Base-by-base conservation (phyloP, 1,284 basidiomycete genomes). In the Heterobasidion occidentale region DNA sequence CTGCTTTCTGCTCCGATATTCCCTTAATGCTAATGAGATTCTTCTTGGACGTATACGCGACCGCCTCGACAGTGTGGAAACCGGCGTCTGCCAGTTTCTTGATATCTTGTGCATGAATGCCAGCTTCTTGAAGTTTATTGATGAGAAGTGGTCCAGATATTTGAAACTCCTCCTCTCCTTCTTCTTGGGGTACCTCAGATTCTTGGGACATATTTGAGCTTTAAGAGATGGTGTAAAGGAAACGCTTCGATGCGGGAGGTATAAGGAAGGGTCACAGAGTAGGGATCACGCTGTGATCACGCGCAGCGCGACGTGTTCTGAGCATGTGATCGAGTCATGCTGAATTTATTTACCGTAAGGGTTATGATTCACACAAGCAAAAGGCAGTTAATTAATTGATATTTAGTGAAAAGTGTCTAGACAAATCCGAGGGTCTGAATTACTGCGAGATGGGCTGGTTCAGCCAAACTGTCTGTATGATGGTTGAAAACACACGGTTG, bases 31-130 rank as follows among this genome's bases (percentile, higher is more conserved):
- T 82, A 59, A 93, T 82, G 38, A 99, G 76, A 49, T 80, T 78
- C 76, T 99, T 99, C 80, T 98, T 98, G 8, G 97, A 94, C 1
- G 96, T 98, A 70, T 96, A 99, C 15, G 94, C 96, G 53, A 99
- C 91, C 14, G 93, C 85, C 72, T 99, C 96, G 60, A 99, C 85
- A 1, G 97, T 99, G 70, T 98, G 85, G 59, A 91, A 83, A 7
- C 97, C 97, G 15, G 91, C 90, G 58, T 97, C 94, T n/a, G 84
- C 75, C 36, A 99, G 86, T 71, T 98, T 98, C 81, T 97, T 94
- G 75, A 95, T 90, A 70, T 99, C 96, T 64, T 94, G 91, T 27
- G 86, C 71, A 42, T 89, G 86, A 62, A 99, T 94, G 9, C 97
- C 96, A 42, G 87, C 87, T 74, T 98, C 94, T 75, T 90, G 84